phyloP scores from a whole-genome alignment of 2,329 filamentous ascomycete species.

The Calonectria pseudoturangicola region DNA sequence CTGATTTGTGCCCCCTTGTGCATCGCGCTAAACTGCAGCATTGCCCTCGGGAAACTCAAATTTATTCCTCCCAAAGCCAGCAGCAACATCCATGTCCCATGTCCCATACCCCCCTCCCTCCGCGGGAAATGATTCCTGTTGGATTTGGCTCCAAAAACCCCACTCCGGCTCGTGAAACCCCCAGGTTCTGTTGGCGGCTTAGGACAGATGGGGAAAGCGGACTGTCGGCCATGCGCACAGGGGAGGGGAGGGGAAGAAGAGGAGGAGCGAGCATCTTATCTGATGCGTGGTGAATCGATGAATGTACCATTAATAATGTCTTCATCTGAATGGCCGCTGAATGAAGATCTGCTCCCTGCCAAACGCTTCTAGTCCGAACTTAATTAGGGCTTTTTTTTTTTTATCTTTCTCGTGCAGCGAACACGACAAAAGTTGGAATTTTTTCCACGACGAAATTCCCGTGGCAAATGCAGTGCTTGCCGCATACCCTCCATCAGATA shows the following conservation, averaged over 20 bases:
- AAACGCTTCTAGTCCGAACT: slow-evolving; percentile 15
- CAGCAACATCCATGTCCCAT: slow-evolving; percentile 5
- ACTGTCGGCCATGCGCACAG: slow-evolving; percentile 10
- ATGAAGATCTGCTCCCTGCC: slow-evolving; percentile 22
- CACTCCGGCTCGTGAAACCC: not conserved
- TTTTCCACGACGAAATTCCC: not conserved
- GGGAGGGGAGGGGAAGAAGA: not conserved
- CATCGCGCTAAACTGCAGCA: slow-evolving; percentile 7
- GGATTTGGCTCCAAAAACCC: slow-evolving; percentile 2
- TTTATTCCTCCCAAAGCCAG: slow-evolving; percentile 5
- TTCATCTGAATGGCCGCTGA: slow-evolving; percentile 15
- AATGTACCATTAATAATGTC: slow-evolving; percentile 41
- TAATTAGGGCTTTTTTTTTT: slow-evolving; percentile 5
- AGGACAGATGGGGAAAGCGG: slow-evolving; percentile 24
- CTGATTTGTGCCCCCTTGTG: not conserved
- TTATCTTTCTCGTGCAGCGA: not conserved
- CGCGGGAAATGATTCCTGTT: slow-evolving; percentile 23
- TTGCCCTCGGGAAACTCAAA: slow-evolving; percentile 10
- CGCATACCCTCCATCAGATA: slow-evolving; percentile 29
- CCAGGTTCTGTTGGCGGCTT: slow-evolving; percentile 11
- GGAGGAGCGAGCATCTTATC: slow-evolving; percentile 36
- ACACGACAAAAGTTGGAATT: not conserved
- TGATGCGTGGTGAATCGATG: slow-evolving; percentile 23
- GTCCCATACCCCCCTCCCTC: not conserved
- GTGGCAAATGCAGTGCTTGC: slow-evolving; percentile 23